Evolutionary conservation across 2,329 filamentous ascomycete species (phyloP), one percentile per base, ranked within the genome.

Genomic region (Aureobasidium sp.): DNA sequence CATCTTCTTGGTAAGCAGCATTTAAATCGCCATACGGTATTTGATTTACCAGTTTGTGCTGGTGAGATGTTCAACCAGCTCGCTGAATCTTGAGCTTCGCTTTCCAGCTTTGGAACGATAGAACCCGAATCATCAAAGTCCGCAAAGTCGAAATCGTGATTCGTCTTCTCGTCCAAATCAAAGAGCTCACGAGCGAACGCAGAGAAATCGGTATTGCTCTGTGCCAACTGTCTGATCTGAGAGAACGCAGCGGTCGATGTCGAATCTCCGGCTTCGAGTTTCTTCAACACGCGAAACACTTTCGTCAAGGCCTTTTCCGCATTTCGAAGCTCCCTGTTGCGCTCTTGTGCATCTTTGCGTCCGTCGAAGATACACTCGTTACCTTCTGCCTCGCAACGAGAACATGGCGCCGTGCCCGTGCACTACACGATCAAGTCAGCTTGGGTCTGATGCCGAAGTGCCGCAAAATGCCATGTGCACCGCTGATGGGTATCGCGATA

Each of bases 321-420:
- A 48, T 64, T 64, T 31, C 60, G 48, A 38, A 64, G 60, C 20
- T 64, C 60, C 20, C 50, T 42, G 29, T 64, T 64, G 20, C 60
- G 60, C 47, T 64, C 60, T 38, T 64, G 60, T 45, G 60, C 60
- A n/a, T 64, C 60, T 31, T 64, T 64, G 13, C 60, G 38, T 38
- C 60, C 60, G 20, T 64, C 60, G 36, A 64, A 64, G n/a, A 64
- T 11, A 18, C 60, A 64, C 18, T 64, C 60, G 15, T 47, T 64
- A 40, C 50, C 50, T 54, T 64, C 60, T 54, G 60, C 60, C 31
- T 54, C 50, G 40, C 60, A 64, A 33, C 60, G 48, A 15, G 60
- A 54, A 42, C 60, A 64, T 54, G 60, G 60, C n/a, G 50, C 48
- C 8, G 50, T 64, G 60, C 60, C 60, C 48, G 60, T 64, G 40